Base-by-base conservation (phyloP, 2,329 filamentous ascomycete genomes). In the Grosmannia huntii region DNA sequence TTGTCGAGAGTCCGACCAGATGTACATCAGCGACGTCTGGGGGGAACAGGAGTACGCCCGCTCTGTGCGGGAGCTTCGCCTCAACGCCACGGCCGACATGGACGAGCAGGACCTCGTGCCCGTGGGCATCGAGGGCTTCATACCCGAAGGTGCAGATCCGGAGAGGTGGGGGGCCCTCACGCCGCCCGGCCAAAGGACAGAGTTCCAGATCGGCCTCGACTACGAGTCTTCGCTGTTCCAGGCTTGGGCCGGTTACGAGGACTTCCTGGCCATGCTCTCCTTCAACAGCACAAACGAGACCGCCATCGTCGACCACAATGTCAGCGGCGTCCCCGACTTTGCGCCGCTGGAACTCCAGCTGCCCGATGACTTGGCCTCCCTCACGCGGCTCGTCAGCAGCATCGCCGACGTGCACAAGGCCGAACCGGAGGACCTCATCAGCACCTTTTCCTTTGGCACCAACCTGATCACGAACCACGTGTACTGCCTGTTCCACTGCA, bases 41-140 rank as follows among this genome's bases (percentile, higher is more conserved):
- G 57, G 57, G 12, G 57, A 58, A n/a, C 57, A 58, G 33, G 57
- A 58, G 52, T 58, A 58, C 38, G 57, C 21, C n/a, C 57, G 57
- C 46, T 21, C 31, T 9, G 21, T 58, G 28, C 41, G 9, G 2
- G 50, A 49, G 14, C 50, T 50, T 16, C 5, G 36, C 38, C 33
- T 57, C 5, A 16, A 50, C 3, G 7, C 33, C 21, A 44, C 14
- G 28, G n/a, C 16, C 56, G 7, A 50, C 19, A 23, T 25, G 49
- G 41, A 23, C 25, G 41, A 28, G 7, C 19, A 4, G n/a, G 14
- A 19, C 2, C 41, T 33, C 38, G 41, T 55, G 38, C 53, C 53
- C 25, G 7, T 12, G 23, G 51, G 27, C 28, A 25, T 51, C 21
- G 53, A 41, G 21, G 46, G 46, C 5, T 27, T 27, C 44, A 28